Evolutionary conservation across 495 filamentous ascomycete species (phyloP), one percentile per base, ranked within the genome.

Genomic region (Corynascus novoguineensis): DNA sequence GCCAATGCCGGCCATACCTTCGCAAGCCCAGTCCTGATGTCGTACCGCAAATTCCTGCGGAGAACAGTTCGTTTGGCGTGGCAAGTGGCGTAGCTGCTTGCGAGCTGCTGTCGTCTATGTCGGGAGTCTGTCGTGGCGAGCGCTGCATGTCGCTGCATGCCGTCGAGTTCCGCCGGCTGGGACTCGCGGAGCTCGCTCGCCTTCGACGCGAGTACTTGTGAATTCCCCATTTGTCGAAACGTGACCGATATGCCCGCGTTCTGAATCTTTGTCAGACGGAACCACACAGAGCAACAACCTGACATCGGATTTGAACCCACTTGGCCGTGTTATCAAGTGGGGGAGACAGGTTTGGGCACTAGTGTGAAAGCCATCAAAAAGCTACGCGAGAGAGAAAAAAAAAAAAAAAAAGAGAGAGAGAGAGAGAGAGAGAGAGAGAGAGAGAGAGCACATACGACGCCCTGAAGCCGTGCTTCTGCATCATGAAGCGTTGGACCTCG

Each of bases 171-270:
- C 57, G 41, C 12, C 53, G 45, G 28, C 50, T 29, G 5, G 38
- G 38, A 28, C 46, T 47, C 22, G 46, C 34, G 27, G 62, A 63
- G 14, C 17, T 1, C 37, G 21, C n/a, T 14, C 62, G 66, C 42
- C 64, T 68, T 27, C 73, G 68, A 45, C 68, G 67, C 8, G 74
- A 71, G 60, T 77, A 77, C 60, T 77, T 77, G 64, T 66, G 62
- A 27, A 76, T 53, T n/a, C 68, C 67, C 75, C 75, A 77, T 57
- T 62, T 66, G 28, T 73, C 67, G 50, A 77, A 67, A n/a, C 75
- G 69, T 0, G 73, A 74, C 47, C 73, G 61, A 47, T 76, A 77
- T 24, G 75, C 75, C 10, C 73, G 71, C 21, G 57, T 72, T 2
- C 73, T 75, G 24, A 46, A 12, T 14, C 3, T 31, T 12, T 10